phyloP scores from a whole-genome alignment of 345 rosid genomes.

The Populus davidiana region DNA sequence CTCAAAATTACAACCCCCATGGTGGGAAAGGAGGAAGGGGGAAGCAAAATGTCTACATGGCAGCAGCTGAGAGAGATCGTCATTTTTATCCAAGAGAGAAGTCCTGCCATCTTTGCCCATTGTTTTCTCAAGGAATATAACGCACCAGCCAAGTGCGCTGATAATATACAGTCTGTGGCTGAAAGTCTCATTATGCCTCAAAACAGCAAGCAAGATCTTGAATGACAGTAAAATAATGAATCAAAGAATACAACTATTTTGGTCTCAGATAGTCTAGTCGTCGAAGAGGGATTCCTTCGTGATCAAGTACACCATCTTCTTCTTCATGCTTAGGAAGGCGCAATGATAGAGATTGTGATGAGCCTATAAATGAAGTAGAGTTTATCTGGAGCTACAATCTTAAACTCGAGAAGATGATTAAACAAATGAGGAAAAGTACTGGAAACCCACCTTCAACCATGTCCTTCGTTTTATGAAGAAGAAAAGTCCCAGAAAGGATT shows the following conservation, averaged over 20 bases:
- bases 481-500: conserved; percentile 78
- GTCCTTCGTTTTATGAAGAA: conserved; percentile 84
- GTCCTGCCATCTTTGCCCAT: conserved; percentile 4
- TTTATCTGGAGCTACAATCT: conserved; percentile 8
- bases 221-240: conserved; percentile 4
- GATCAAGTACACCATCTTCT: conserved; percentile 40
- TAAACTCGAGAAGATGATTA: not conserved
- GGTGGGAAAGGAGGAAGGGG: not conserved
- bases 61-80: not conserved
- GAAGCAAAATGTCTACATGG: not conserved
- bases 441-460: conserved; percentile 57
- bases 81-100: not conserved
- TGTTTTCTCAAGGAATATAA: conserved; percentile 6
- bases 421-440: not conserved
- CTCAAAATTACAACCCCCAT: conserved; percentile 2
- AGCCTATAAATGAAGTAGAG: conserved; percentile 39
- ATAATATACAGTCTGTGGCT: conserved; percentile 17
- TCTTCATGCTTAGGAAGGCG: conserved; percentile 42
- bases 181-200: conserved; percentile 17
- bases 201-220: conserved; percentile 10
- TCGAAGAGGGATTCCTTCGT: conserved; percentile 62
- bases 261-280: conserved; percentile 42
- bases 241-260: conserved; percentile 22
- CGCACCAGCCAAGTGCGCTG: conserved; percentile 6
- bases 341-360: conserved; percentile 34